A percentile compares a stretch with the other conserved stretches of the same genome.
Evolutionary conservation across 768 basidiomycete genomes (phyloP).

Genomic region (Suillus subalutaceus): DNA sequence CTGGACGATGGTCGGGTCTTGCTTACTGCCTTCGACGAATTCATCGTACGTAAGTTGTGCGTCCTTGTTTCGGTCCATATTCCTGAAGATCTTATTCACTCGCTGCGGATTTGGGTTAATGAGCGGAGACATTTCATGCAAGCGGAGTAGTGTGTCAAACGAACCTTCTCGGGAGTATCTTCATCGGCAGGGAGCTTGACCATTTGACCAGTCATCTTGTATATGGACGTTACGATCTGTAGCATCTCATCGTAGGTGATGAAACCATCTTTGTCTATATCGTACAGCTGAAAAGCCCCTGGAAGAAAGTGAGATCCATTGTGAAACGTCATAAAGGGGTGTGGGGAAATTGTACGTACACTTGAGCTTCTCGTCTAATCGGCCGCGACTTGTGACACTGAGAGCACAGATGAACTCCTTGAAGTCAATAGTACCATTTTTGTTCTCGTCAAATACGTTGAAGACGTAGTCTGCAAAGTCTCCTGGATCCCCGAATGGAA

Average conservation of each 20-base stretch:
- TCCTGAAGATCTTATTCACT: conserved; percentile 97
- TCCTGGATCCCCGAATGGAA: conserved; percentile 97
- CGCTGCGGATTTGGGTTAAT: conserved; percentile 53
- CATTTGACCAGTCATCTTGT: conserved; percentile 99
- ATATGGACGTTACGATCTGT: conserved; percentile 95
- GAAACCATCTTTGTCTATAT: conserved; percentile 96
- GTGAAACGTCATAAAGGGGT: neutral
- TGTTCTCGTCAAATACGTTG: conserved; percentile 95
- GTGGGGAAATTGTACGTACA: conserved; percentile 57
- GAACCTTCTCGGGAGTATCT: conserved; percentile 98
- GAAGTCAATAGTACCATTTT: conserved; percentile 98
- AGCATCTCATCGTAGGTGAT: conserved; percentile 99
- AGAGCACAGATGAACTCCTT: conserved; percentile 99
- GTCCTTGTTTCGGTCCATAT: conserved; percentile 97
- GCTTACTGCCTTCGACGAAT: conserved; percentile 97
- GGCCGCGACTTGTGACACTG: conserved; percentile 90
- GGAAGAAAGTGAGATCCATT: conserved; percentile 23
- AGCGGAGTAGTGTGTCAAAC: conserved; percentile 11
- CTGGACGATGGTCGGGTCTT: conserved; percentile 99
- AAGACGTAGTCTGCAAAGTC: conserved; percentile 99
- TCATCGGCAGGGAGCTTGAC: conserved; percentile 98
- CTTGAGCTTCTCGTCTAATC: conserved; percentile 96
- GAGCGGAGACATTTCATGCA: conserved; percentile 15
- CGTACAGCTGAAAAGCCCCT: conserved; percentile 99
- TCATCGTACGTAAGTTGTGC: conserved; percentile 93